Conservation (phyloP, 306 rosid species). For the Citrullus mucosospermus region DNA sequence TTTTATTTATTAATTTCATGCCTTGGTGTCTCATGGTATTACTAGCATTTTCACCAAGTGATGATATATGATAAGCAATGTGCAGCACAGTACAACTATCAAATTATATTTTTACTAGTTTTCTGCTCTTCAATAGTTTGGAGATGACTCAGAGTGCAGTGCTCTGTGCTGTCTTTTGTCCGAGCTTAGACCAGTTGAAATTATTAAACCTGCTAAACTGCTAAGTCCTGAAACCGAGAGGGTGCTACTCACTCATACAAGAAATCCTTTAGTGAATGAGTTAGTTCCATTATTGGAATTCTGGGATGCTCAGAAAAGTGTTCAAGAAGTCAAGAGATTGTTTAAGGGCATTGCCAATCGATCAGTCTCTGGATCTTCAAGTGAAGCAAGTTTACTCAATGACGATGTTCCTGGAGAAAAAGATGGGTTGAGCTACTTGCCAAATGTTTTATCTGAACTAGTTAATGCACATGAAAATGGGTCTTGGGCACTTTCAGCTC, state of each 20-base stretch:
- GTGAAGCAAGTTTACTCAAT: slow-evolving; percentile 1
- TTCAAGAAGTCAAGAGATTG: slow-evolving; percentile 36
- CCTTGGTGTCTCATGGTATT: not conserved
- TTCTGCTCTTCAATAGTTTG: slow-evolving; percentile 41
- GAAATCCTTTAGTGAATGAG: slow-evolving; percentile 83
- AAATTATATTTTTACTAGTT: not conserved
- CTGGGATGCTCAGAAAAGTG: slow-evolving; percentile 70
- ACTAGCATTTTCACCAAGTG: not conserved
- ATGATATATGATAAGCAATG: not conserved
- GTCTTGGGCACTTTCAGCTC: slow-evolving; percentile 81
- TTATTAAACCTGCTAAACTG: slow-evolving; percentile 66
- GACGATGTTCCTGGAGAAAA: slow-evolving; percentile 17
- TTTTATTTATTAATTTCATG: not conserved
- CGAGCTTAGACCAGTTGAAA: slow-evolving; percentile 91
- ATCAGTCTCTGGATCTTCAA: slow-evolving; percentile 16
- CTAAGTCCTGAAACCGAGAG: slow-evolving; percentile 83
- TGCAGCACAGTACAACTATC: not conserved
- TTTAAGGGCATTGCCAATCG: slow-evolving; percentile 24
- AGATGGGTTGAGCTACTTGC: slow-evolving; percentile 35
- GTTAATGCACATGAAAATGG: slow-evolving; percentile 36
- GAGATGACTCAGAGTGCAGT: slow-evolving; percentile 74
- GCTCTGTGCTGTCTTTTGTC: slow-evolving; percentile 68
- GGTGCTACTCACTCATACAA: slow-evolving; percentile 55
- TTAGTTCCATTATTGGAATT: slow-evolving; percentile 68
- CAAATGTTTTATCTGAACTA: slow-evolving; percentile 61